A percentile compares a stretch with the other conserved stretches of the same genome.
These are phyloP conservation scores for Ramalina intermedia DNA, from an alignment of 495 filamentous ascomycete genomes.

Conservation along the genomic window DNA sequence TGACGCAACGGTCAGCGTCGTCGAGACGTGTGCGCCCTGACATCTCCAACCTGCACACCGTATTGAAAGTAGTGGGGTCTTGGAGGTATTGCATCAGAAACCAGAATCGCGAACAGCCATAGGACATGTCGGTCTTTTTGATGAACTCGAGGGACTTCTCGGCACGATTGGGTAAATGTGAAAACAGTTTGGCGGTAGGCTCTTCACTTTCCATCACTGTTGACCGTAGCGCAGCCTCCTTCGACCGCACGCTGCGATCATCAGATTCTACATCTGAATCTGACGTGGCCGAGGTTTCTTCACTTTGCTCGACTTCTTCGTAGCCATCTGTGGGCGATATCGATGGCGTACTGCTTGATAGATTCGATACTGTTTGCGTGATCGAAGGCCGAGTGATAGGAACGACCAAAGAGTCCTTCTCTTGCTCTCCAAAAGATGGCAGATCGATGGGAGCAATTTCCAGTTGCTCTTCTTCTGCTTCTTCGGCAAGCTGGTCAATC, in stretches of 20 bases:
- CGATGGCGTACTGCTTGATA: no score
- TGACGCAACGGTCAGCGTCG: no score
- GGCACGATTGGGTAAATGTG: no score
- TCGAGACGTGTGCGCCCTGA: no score
- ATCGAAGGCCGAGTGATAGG: background rate
- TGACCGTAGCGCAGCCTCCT: background rate
- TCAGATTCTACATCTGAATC: background rate
- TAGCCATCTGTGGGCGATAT: background rate
- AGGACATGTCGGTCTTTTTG: conserved; percentile 17
- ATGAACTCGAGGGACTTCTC: no score
- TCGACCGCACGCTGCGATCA: background rate
- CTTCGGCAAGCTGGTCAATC: background rate
- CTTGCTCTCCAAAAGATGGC: background rate
- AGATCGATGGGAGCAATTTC: no score
- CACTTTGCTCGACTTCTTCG: background rate
- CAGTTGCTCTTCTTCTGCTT: no score
- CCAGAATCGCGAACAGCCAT: conserved; percentile 32
- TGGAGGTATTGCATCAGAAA: conserved; percentile 22
- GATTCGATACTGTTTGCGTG: no score
- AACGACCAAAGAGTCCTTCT: background rate
- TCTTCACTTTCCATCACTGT: no score
- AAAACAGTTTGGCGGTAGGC: no score
- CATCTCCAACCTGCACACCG: no score
- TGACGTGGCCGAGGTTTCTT: background rate
- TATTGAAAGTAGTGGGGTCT: conserved; percentile 26